phyloP scores from a whole-genome alignment of 805 yeast species.

The Yarrowia keelungensis region DNA sequence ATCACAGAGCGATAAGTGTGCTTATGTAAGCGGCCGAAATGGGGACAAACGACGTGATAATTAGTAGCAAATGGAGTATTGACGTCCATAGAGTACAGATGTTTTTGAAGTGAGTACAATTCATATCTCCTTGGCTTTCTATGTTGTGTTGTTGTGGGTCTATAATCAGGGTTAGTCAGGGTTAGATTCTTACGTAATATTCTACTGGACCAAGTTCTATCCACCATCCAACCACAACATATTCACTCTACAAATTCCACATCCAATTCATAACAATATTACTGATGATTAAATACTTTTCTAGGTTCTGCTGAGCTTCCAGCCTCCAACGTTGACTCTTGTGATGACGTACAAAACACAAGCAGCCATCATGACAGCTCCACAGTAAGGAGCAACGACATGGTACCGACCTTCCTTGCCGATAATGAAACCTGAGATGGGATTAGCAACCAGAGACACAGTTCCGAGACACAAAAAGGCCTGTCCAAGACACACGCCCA shows the following conservation, averaged over 20 bases:
- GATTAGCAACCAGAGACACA: conserved; percentile 50
- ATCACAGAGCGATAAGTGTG: neutral
- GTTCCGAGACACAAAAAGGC: conserved; percentile 66
- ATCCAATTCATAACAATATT: neutral
- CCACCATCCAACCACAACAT: too few species aligned
- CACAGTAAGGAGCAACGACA: conserved; percentile 30
- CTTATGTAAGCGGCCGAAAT: neutral
- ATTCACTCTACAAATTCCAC: too few species aligned
- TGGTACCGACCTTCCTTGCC: conserved; percentile 41
- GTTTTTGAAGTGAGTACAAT: too few species aligned
- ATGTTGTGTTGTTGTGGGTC: too few species aligned
- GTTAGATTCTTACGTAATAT: too few species aligned
- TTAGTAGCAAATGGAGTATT: too few species aligned
- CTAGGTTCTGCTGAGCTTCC: conserved; percentile 7
- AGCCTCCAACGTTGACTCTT: conserved; percentile 19
- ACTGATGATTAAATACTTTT: conserved; percentile 2
- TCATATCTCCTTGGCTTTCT: too few species aligned
- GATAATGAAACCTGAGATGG: conserved; percentile 48
- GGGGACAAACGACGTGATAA: too few species aligned
- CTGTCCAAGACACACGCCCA: conserved; percentile 61
- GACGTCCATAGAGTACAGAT: too few species aligned
- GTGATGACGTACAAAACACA: neutral
- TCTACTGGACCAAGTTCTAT: too few species aligned
- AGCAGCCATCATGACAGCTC: conserved; percentile 28
- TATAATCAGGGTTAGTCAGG: too few species aligned